A percentile compares a stretch with the other conserved stretches of the same genome.
These are phyloP conservation scores for Cercospora sesami DNA, from an alignment of 2,329 filamentous ascomycete species.

Conservation along the genomic window DNA sequence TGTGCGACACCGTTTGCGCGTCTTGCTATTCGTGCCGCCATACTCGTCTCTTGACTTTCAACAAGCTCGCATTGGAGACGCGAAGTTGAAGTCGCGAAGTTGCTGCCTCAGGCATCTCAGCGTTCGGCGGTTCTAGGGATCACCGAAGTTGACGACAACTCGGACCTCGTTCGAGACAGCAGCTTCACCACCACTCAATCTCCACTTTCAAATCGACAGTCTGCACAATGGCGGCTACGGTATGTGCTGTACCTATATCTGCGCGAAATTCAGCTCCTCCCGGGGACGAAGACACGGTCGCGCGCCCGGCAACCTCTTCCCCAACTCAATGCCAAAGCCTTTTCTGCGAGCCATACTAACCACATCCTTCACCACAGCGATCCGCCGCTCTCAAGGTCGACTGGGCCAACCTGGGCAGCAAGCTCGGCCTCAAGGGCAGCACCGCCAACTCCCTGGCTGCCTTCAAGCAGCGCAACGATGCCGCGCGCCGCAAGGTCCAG, in stretches of 20 bases:
- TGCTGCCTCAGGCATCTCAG: background rate
- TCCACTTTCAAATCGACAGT: background rate
- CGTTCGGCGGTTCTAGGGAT: constrained; percentile 7
- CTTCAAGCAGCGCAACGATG: constrained; percentile 99
- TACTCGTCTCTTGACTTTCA: background rate
- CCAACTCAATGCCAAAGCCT: constrained; percentile 8
- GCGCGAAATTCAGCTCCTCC: background rate
- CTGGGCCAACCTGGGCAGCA: constrained; percentile 92
- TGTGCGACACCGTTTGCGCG: background rate
- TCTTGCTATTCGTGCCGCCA: background rate
- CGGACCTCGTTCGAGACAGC: constrained; percentile 2
- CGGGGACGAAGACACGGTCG: background rate
- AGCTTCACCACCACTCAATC: background rate
- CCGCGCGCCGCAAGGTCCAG: constrained; percentile 91
- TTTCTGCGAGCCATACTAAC: constrained; percentile 26
- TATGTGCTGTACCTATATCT: constrained; percentile 22
- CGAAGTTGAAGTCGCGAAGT: background rate
- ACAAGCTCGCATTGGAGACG: constrained; percentile 3
- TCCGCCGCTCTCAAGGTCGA: constrained; percentile 99
- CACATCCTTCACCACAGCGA: constrained; percentile 60
- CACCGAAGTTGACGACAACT: constrained; percentile 8
- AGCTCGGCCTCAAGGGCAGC: constrained; percentile 93
- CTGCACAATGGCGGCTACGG: constrained; percentile 37
- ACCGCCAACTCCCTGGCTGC: constrained; percentile 86
- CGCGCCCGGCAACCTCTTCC: background rate